Base-by-base conservation (phyloP, 2,329 filamentous ascomycete genomes). In the Ophiocordyceps camponoti-leonardi region DNA sequence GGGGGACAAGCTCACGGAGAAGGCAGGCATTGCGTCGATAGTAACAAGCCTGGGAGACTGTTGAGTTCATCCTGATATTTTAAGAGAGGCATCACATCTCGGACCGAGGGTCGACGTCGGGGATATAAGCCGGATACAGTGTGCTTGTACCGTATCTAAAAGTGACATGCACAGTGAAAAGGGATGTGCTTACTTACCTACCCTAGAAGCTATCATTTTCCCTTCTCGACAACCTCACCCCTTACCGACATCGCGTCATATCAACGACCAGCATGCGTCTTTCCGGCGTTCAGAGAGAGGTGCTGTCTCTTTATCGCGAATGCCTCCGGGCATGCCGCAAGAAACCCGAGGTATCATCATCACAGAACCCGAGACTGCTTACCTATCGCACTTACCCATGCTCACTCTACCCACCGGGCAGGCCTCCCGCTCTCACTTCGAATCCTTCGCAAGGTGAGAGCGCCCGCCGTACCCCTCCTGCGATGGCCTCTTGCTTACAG, bases 231-330 rank as follows among this genome's bases (percentile, higher is more conserved):
- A 33, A 16, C 31, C 31, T 33, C 31, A 39, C 18, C 35, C 18
- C 6, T 16, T 20, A 20, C 18, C 19, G 13, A 28, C 18, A 3
- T 26, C 8, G 14, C 30, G 16, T 42, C 19, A n/a, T 18, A 3
- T 2, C 6, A 5, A 31, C 28, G 13, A 22, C 18, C 11, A 33
- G 1, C 14, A 48, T 48, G 47, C 53, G 78, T 54, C 68, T 88
- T 23, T 94, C 88, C 8, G 92, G 92, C 33, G 69, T 96, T n/a
- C 90, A 96, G 60, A 81, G 77, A 55, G 86, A 94, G 56, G 90
- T 95, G 4, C 63, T 96, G 44, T 72, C 79, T 31, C 75, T 98
- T 14, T 98, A 96, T 61, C 79, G 90, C 48, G 76, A 79, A 58
- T 96, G 90, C 56, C 68, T 98, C 23, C 77, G 88, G 48, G 85